Percentiles rank a stretch among this genome's conserved stretches.
Evolutionary conservation across 148 eudicot genomes (phyloP).

Genomic region (Polygonum maritimum): DNA sequence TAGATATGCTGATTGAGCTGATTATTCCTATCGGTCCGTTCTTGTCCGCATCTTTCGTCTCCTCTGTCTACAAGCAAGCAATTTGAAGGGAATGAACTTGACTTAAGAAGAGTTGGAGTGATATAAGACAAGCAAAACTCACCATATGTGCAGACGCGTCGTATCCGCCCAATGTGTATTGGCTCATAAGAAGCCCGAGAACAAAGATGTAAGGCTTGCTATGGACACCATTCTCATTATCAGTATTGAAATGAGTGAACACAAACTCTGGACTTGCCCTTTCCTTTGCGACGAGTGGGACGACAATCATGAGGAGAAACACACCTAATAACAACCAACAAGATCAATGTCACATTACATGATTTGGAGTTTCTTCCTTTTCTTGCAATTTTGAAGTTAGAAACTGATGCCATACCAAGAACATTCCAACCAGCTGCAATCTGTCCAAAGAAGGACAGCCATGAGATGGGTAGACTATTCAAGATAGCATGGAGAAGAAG

Average conservation of each 20-base stretch:
- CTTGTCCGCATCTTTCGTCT: slow-evolving; percentile 79
- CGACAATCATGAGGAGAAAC: slow-evolving; percentile 76
- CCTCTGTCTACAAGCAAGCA: slow-evolving; percentile 60
- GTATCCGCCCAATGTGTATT: slow-evolving; percentile 79
- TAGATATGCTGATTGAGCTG: slow-evolving; percentile 79
- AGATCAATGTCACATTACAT: neutral
- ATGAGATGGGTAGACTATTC: slow-evolving; percentile 79
- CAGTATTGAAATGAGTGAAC: slow-evolving; percentile 84
- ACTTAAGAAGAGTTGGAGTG: neutral
- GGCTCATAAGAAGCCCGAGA: slow-evolving; percentile 94
- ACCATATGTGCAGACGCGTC: slow-evolving; percentile 99
- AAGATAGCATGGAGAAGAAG: slow-evolving; percentile 67
- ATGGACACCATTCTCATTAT: slow-evolving; percentile 56
- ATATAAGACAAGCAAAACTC: slow-evolving; percentile 6
- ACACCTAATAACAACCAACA: slow-evolving; percentile 47
- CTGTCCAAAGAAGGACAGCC: slow-evolving; percentile 83
- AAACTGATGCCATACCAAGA: slow-evolving; percentile 32
- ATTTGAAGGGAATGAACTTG: neutral
- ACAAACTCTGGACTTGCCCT: slow-evolving; percentile 78
- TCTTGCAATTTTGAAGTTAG: neutral
- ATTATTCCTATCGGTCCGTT: slow-evolving; percentile 96
- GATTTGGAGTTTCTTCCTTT: neutral
- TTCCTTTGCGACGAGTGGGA: slow-evolving; percentile 72
- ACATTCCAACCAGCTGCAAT: slow-evolving; percentile 93
- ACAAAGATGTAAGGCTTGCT: slow-evolving; percentile 66